A percentile compares a stretch with the other conserved stretches of the same genome.
Evolutionary conservation across 2,329 filamentous ascomycete species (phyloP).

Genomic region (Pseudogymnoascus sp.): DNA sequence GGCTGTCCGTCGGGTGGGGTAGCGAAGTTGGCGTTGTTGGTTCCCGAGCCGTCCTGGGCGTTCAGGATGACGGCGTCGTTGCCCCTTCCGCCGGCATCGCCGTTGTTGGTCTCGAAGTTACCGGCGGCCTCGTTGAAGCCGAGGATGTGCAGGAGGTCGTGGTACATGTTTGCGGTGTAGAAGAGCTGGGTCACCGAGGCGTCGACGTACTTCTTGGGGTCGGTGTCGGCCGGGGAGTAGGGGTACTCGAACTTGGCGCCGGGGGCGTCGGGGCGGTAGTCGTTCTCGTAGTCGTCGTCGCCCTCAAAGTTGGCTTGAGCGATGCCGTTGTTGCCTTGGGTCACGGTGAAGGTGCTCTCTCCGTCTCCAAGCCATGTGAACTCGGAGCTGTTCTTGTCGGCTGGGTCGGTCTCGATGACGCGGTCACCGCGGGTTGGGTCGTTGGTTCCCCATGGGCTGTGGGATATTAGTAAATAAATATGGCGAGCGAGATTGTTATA

Average conservation of each 20-base stretch:
- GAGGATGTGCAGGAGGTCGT: conserved; percentile 49
- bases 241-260: conserved; percentile 38
- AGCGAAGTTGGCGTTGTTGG: conserved; percentile 51
- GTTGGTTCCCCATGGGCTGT: conserved; percentile 43
- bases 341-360: conserved; percentile 40
- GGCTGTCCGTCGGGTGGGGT: conserved; percentile 43
- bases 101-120: conserved; percentile 53
- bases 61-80: conserved; percentile 48
- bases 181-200: conserved; percentile 52
- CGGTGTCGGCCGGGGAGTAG: conserved; percentile 30
- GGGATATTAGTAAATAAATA: conserved; percentile 12
- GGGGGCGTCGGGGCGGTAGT: conserved; percentile 41
- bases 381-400: conserved; percentile 37
- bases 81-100: conserved; percentile 42
- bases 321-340: conserved; percentile 51
- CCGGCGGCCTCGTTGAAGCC: conserved; percentile 51
- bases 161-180: conserved; percentile 52
- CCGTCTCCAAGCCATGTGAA: conserved; percentile 48
- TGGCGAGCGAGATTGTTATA: conserved; percentile 7
- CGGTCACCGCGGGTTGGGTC: conserved; percentile 45
- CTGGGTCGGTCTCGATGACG: conserved; percentile 39
- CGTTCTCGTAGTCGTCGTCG: conserved; percentile 36
- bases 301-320: conserved; percentile 45
- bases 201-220: conserved; percentile 39
- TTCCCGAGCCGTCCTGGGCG: conserved; percentile 45